A percentile compares a stretch with the other conserved stretches of the same genome.
Evolutionary conservation across 305 asterid genomes (phyloP).

Genomic region (Nicotiana rustica): DNA sequence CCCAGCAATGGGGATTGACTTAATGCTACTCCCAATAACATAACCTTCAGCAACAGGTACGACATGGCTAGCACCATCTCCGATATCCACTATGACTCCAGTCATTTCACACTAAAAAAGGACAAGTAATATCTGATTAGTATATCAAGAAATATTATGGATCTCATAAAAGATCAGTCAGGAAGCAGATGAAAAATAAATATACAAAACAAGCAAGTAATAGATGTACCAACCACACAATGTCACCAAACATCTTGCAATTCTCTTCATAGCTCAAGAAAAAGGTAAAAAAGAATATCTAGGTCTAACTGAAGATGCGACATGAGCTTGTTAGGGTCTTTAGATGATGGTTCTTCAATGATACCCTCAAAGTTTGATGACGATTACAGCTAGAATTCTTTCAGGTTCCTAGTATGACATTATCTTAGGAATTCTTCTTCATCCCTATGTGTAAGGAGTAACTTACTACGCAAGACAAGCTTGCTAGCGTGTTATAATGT

Average conservation of each 20-base stretch:
- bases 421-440: background rate
- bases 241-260: background rate
- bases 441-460: background rate
- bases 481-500: background rate
- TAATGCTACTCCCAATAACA: slow-evolving; percentile 96
- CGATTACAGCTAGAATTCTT: background rate
- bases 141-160: background rate
- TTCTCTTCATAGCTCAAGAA: background rate
- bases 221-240: background rate
- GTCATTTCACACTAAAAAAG: slow-evolving; percentile 94
- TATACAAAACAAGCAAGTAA: background rate
- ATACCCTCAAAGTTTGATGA: background rate
- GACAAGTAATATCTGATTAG: slow-evolving; percentile 7
- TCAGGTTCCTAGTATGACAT: slow-evolving; percentile 13
- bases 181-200: background rate
- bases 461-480: background rate
- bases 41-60: slow-evolving; percentile 99
- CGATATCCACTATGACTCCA: slow-evolving; percentile 93
- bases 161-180: slow-evolving; percentile 29
- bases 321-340: background rate
- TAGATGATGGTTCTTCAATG: background rate
- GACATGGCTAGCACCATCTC: slow-evolving; percentile 98
- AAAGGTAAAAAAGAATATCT: background rate
- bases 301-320: slow-evolving; percentile 10
- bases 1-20: slow-evolving; percentile 90